Conservation (phyloP, 805 yeast species). For the Spathaspora passalidarum region DNA sequence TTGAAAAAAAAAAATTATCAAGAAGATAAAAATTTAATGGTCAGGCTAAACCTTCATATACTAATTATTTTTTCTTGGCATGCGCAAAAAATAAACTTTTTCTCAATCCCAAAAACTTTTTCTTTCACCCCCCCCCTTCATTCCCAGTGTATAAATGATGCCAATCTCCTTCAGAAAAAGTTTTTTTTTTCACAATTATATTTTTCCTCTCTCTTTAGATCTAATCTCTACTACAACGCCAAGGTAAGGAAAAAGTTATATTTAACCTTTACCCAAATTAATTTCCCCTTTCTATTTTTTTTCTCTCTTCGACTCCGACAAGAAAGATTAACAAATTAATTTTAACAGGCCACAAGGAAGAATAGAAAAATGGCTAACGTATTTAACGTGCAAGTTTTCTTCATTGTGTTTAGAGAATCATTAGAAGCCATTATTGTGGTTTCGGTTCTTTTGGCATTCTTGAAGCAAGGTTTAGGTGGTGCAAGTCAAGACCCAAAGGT, state of each 20-base stretch:
- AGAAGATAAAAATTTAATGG: no score
- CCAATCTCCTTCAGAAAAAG: neutral
- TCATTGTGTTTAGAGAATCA: slow-evolving; percentile 86
- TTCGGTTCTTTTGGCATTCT: slow-evolving; percentile 83
- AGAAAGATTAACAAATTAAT: neutral
- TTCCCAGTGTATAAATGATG: neutral
- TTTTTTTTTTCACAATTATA: neutral
- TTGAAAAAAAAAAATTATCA: no score
- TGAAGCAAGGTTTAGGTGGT: slow-evolving; percentile 76
- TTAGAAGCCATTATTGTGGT: slow-evolving; percentile 85
- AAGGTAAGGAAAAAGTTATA: neutral
- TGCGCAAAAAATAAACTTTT: no score
- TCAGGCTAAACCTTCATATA: no score
- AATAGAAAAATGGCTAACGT: slow-evolving; percentile 43
- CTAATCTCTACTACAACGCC: neutral
- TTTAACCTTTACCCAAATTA: neutral
- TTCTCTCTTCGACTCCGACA: neutral
- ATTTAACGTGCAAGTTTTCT: slow-evolving; percentile 70
- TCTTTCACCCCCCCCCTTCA: neutral
- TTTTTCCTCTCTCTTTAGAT: neutral
- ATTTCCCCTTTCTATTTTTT: neutral
- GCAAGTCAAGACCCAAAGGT: slow-evolving; percentile 42
- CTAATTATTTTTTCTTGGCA: no score
- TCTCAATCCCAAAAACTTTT: no score
- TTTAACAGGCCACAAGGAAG: neutral